Evolutionary conservation across 257 asterid species (phyloP).

Genomic region (Solanum habrochaites): DNA sequence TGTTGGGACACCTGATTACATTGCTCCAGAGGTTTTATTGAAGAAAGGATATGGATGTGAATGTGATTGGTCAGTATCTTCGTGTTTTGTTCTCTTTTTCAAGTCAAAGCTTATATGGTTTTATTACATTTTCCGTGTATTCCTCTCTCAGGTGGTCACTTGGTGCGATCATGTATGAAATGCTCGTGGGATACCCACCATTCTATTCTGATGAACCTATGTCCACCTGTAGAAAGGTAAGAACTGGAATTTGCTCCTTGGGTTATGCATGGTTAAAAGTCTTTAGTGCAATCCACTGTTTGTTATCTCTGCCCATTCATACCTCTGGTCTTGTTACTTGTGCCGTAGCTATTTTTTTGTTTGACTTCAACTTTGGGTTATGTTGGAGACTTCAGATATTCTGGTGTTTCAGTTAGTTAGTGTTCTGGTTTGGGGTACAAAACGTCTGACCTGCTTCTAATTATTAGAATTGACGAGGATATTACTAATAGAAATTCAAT

Average conservation of each 20-base stretch:
- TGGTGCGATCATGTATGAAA: conserved; percentile 97
- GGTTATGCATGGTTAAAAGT: background rate
- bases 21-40: conserved; percentile 92
- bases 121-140: background rate
- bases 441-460: background rate
- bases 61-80: conserved; percentile 76
- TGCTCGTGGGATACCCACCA: conserved; percentile 97
- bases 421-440: background rate
- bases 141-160: conserved; percentile 75
- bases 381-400: background rate
- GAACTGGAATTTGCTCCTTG: background rate
- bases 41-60: conserved; percentile 98
- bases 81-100: background rate
- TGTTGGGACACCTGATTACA: conserved; percentile 98
- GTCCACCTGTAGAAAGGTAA: conserved; percentile 93
- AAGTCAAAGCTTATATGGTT: background rate
- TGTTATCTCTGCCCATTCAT: background rate
- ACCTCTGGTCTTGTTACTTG: background rate
- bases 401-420: background rate
- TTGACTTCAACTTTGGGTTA: background rate
- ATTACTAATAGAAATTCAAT: background rate
- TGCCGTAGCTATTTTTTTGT: background rate
- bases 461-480: background rate
- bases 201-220: conserved; percentile 97
- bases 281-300: background rate